A percentile compares a stretch with the other conserved stretches of the same genome.
phyloP scores from a whole-genome alignment of 2,329 filamentous ascomycete species.

The Fusarium sororula region DNA sequence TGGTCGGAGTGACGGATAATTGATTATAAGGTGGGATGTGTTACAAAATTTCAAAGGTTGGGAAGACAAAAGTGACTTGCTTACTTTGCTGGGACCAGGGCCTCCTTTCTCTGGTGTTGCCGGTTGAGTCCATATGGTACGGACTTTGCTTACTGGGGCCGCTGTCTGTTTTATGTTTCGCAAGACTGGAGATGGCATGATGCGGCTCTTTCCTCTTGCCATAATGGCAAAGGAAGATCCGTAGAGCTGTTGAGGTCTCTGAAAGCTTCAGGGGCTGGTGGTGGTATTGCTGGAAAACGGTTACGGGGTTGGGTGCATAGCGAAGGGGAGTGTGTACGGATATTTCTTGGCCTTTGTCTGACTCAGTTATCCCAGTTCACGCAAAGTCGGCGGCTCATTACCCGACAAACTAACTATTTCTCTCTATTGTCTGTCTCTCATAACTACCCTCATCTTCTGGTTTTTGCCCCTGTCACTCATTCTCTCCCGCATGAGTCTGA shows the following conservation, averaged over 20 bases:
- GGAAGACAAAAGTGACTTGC: slow-evolving; percentile 54
- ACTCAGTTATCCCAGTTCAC: slow-evolving; percentile 45
- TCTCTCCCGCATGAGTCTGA: slow-evolving; percentile 16
- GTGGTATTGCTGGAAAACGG: slow-evolving; percentile 55
- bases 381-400: slow-evolving; percentile 38
- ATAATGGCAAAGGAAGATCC: background rate
- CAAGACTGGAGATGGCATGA: slow-evolving; percentile 40
- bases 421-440: slow-evolving; percentile 36
- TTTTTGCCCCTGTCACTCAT: slow-evolving; percentile 25
- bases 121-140: slow-evolving; percentile 45
- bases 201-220: slow-evolving; percentile 6
- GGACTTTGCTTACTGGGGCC: slow-evolving; percentile 44
- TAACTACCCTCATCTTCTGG: slow-evolving; percentile 22
- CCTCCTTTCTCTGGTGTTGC: slow-evolving; percentile 45
- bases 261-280: slow-evolving; percentile 36
- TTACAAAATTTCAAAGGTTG: slow-evolving; percentile 48
- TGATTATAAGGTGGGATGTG: slow-evolving; percentile 49
- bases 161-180: slow-evolving; percentile 46
- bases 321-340: slow-evolving; percentile 55
- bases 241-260: background rate
- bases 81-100: slow-evolving; percentile 44
- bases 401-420: slow-evolving; percentile 39
- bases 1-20: slow-evolving; percentile 53
- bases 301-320: slow-evolving; percentile 54
- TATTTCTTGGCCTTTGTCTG: slow-evolving; percentile 52